Evolutionary conservation across 164 flowering plant genomes (phyloP), one percentile per base, ranked within the genome.

Genomic region (Magnolia kwangsiensis): DNA sequence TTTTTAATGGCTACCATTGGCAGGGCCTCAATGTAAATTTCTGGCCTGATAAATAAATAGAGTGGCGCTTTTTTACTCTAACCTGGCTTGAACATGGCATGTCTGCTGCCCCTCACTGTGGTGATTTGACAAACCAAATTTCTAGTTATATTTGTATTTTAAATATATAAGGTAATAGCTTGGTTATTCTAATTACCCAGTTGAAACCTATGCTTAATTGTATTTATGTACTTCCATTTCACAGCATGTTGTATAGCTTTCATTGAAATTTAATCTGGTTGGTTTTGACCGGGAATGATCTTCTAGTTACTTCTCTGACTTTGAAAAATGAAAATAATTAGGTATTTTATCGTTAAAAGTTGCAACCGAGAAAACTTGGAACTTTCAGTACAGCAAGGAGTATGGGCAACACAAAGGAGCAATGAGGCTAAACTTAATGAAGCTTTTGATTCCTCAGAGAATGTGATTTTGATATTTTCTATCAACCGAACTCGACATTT

Each of bases 371-470:
- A 96, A 86, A 96, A 96, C 85, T 81, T 96, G 81, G 99, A 96
- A 81, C 81, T 96, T 73, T 96, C 99, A 69, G 98, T 91, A 68
- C 99, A 94, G 81, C 98, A 96, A 90, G 99, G 99, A 78, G 97
- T 94, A 10, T 96, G 99, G 99, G 99, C 99, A 84, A 96, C 99
- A 77, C 99, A 96, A 80, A 85, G 97, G 80, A 96, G 98, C 90
- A 96, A 96, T 79, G 99, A 96, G 85, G 90, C 99, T 72, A 96
- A 94, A 87, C 86, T 96, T 18, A 94, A 94, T 86, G 99, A 96
- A 87, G 99, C 98, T 77, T 94, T 96, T 88, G 99, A 96, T 76
- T 76, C 97, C 72, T 88, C 83, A 64, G 98, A 96, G 77, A 93
- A 96, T 89, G 99, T 96, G 71, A 92, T 96, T 79, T 87, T 96